Percentiles rank a stretch among this genome's conserved stretches.
These are phyloP conservation scores for Cyberlindnera japonica DNA, from an alignment of 805 yeast species.

Conservation along the genomic window DNA sequence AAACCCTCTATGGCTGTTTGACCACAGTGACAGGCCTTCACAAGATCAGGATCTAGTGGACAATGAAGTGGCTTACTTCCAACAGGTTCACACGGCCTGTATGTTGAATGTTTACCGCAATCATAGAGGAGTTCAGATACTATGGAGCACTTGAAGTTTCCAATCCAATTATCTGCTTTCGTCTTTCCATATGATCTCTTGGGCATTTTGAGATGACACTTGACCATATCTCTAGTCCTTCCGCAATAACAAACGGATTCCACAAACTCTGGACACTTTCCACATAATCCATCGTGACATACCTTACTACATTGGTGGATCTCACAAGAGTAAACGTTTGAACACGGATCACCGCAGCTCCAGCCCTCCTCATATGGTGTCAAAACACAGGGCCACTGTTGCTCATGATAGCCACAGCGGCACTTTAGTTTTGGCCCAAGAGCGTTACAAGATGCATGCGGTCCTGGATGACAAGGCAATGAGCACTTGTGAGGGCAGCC, in stretches of 20 bases:
- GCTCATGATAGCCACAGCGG: conserved; percentile 64
- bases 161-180: conserved; percentile 42
- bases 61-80: conserved; percentile 41
- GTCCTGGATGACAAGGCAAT: conserved; percentile 82
- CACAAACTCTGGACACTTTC: conserved; percentile 54
- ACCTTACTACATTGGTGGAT: conserved; percentile 56
- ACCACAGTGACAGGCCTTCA: conserved; percentile 81
- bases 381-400: conserved; percentile 68
- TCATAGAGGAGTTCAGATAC: conserved; percentile 46
- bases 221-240: conserved; percentile 36
- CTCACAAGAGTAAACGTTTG: conserved; percentile 63
- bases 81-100: conserved; percentile 36
- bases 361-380: conserved; percentile 68
- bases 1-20: conserved; percentile 44
- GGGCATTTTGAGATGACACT: conserved; percentile 44
- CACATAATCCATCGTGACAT: conserved; percentile 86
- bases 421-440: conserved; percentile 69
- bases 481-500: conserved; percentile 74
- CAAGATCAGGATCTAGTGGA: conserved; percentile 54
- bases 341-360: conserved; percentile 63
- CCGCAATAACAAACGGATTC: conserved; percentile 75
- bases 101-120: conserved; percentile 64
- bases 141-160: conserved; percentile 46
- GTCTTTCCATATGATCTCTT: conserved; percentile 27
- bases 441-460: conserved; percentile 79